Percentiles rank a stretch among this genome's conserved stretches.
Conservation (phyloP, 768 basidiomycete species). For the Suillus ampliporus region DNA sequence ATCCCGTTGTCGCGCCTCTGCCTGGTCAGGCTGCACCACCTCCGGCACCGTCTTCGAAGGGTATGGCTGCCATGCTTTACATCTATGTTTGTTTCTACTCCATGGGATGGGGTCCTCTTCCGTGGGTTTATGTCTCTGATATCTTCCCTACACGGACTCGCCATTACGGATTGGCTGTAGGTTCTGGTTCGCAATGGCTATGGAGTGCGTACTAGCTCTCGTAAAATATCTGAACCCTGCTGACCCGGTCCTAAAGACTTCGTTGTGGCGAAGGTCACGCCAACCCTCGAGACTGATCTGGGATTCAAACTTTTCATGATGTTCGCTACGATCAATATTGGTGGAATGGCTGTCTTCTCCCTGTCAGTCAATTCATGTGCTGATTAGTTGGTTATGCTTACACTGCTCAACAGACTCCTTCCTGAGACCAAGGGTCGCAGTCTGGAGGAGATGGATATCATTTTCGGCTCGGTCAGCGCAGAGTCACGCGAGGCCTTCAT, state of each 20-base stretch:
- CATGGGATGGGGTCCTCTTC: slow-evolving; percentile 83
- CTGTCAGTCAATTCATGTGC: slow-evolving; percentile 47
- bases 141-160: slow-evolving; percentile 88
- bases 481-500: slow-evolving; percentile 63
- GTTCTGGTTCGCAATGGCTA: slow-evolving; percentile 82
- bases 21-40: slow-evolving; percentile 44
- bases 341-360: slow-evolving; percentile 70
- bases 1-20: slow-evolving; percentile 54
- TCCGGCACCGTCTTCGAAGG: slow-evolving; percentile 63
- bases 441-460: slow-evolving; percentile 60
- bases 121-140: slow-evolving; percentile 75
- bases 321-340: slow-evolving; percentile 77
- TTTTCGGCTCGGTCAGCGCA: slow-evolving; percentile 61
- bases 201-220: slow-evolving; percentile 58
- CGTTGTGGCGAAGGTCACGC: slow-evolving; percentile 74
- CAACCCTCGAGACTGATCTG: slow-evolving; percentile 60
- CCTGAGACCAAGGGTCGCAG: slow-evolving; percentile 67
- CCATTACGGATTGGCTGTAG: slow-evolving; percentile 78
- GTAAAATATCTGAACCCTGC: background rate
- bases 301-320: slow-evolving; percentile 81
- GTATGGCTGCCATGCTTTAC: slow-evolving; percentile 87
- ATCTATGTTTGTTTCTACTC: slow-evolving; percentile 89
- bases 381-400: slow-evolving; percentile 2
- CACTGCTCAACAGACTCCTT: slow-evolving; percentile 46
- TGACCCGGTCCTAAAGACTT: slow-evolving; percentile 52